Percentiles rank a stretch among this genome's conserved stretches.
These are phyloP conservation scores for Apiotrichum porosum DNA, from an alignment of 1,284 basidiomycete species.

Conservation along the genomic window DNA sequence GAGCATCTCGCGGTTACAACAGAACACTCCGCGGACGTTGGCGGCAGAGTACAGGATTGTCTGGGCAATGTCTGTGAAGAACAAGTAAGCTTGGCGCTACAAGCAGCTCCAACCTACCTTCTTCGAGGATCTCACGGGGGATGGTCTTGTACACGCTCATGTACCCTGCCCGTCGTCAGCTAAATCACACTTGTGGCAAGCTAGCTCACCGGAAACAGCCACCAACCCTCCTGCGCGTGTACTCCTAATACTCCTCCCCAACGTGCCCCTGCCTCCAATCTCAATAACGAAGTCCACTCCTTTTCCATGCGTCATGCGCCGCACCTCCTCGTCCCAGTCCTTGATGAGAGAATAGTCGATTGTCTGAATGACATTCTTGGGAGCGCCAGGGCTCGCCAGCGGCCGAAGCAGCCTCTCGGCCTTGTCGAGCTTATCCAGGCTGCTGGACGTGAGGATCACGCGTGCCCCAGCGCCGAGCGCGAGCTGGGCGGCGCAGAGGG, in stretches of 20 bases:
- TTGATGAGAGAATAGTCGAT: conserved; percentile 39
- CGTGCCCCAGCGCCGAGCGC: conserved; percentile 42
- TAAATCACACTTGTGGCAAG: background rate
- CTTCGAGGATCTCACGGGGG: conserved; percentile 24
- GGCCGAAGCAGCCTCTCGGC: conserved; percentile 30
- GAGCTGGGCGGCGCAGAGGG: conserved; percentile 48
- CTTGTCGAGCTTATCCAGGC: conserved; percentile 43
- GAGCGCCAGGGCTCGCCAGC: conserved; percentile 14
- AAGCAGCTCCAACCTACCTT: conserved; percentile 18
- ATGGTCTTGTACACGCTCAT: conserved; percentile 27
- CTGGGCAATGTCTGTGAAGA: conserved; percentile 32
- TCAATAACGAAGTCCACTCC: conserved; percentile 44
- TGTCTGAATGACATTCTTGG: conserved; percentile 22
- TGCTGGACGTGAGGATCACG: conserved; percentile 48
- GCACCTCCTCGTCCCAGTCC: conserved; percentile 47
- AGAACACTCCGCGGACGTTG: conserved; percentile 46
- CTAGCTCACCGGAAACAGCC: conserved; percentile 30
- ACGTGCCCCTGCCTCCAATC: conserved; percentile 37
- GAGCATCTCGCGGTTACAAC: conserved; percentile 48
- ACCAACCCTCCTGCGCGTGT: conserved; percentile 31
- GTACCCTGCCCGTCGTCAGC: conserved; percentile 18
- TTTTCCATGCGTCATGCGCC: conserved; percentile 34
- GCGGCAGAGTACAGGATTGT: conserved; percentile 31
- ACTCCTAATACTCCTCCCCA: conserved; percentile 30
- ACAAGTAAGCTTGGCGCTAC: background rate